phyloP scores from a whole-genome alignment of 2,329 filamentous ascomycete species.

The Penicillium sp. region DNA sequence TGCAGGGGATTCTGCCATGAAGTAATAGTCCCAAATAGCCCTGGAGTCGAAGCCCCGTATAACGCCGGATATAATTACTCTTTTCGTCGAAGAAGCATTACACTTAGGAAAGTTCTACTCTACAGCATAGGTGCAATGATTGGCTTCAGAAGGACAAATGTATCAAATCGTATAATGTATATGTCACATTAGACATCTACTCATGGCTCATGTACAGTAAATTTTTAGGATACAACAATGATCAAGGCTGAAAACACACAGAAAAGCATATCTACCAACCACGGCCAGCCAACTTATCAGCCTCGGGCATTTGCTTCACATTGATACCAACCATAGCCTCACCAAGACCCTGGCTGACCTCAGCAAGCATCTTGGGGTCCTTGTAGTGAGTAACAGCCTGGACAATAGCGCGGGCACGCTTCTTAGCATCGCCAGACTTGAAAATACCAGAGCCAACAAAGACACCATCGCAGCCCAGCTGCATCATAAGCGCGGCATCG shows the following conservation, averaged over 20 bases:
- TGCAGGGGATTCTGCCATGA: not conserved
- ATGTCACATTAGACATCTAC: slow-evolving; percentile 13
- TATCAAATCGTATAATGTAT: slow-evolving; percentile 5
- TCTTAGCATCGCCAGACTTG: slow-evolving; percentile 87
- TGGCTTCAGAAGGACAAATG: not conserved
- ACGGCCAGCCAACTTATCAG: slow-evolving; percentile 77
- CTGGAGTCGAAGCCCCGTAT: not conserved
- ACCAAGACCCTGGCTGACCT: slow-evolving; percentile 84
- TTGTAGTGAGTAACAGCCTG: slow-evolving; percentile 88
- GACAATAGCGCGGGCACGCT: slow-evolving; percentile 91
- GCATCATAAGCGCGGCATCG: slow-evolving; percentile 98
- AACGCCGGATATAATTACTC: not conserved
- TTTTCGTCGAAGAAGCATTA: not conserved
- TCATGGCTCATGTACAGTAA: slow-evolving; percentile 24
- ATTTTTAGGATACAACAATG: slow-evolving; percentile 12
- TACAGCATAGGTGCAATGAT: not conserved
- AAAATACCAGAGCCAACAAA: slow-evolving; percentile 98
- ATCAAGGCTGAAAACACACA: slow-evolving; percentile 7
- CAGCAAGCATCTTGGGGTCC: slow-evolving; percentile 79
- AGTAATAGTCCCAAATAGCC: no score
- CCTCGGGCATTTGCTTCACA: slow-evolving; percentile 70
- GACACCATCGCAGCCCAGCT: slow-evolving; percentile 94
- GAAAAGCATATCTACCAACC: slow-evolving; percentile 65
- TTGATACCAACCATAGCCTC: slow-evolving; percentile 98
- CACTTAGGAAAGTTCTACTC: not conserved